phyloP scores from a whole-genome alignment of 345 rosid species.

The Salix arbutifolia region DNA sequence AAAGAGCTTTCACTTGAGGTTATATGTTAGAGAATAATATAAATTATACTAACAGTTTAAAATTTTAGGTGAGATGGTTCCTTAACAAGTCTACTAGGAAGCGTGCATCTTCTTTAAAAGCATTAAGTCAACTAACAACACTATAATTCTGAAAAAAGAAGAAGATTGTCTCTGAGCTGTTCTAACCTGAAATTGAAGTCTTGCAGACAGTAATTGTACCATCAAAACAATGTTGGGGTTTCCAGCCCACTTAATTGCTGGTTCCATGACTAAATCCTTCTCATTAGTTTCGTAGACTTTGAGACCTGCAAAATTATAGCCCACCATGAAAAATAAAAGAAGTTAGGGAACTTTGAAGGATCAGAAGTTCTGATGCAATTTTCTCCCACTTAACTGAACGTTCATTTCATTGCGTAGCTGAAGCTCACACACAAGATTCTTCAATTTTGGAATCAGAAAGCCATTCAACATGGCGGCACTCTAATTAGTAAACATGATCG shows the following conservation, averaged over 20 bases:
- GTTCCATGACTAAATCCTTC: slow-evolving; percentile 65
- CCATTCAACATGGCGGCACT: not conserved
- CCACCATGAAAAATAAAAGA: not conserved
- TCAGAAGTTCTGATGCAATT: not conserved
- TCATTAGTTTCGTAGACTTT: slow-evolving; percentile 66
- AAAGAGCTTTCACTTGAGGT: no score
- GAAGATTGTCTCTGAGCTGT: not conserved
- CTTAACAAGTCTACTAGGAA: not conserved
- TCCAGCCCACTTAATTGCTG: slow-evolving; percentile 74
- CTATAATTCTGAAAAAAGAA: not conserved
- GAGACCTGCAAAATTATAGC: slow-evolving; percentile 41
- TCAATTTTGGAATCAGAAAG: not conserved
- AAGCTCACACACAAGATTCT: not conserved
- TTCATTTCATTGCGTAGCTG: no score
- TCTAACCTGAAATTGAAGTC: slow-evolving; percentile 59
- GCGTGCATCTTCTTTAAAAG: not conserved
- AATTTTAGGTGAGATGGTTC: fast-evolving
- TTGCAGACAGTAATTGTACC: slow-evolving; percentile 46
- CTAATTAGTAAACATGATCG: not conserved
- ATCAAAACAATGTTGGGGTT: slow-evolving; percentile 65
- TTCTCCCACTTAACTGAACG: no score
- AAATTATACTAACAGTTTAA: no score
- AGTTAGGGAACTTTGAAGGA: not conserved
- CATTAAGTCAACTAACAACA: not conserved
- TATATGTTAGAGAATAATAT: no score